Conservation (phyloP, 2,329 filamentous ascomycete genomes). For the Daldinia eschscholtzii region DNA sequence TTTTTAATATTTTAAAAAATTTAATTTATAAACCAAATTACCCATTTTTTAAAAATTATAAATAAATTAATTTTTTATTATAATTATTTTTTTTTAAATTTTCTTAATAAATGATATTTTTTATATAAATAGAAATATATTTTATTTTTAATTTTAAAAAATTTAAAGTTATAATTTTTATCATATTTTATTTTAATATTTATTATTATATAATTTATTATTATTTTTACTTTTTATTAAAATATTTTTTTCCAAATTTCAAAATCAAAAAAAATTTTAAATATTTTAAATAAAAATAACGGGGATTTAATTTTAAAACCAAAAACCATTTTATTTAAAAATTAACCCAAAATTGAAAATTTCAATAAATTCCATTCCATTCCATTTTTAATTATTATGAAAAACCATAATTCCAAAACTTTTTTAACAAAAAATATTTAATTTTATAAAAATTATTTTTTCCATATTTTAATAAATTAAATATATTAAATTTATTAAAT, state of each 20-base stretch:
- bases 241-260: no score
- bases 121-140: neutral
- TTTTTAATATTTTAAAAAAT: no score
- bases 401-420: neutral
- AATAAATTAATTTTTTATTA: neutral
- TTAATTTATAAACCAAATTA: no score
- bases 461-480: neutral
- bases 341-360: no score
- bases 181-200: no score
- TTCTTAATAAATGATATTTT: neutral
- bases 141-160: neutral
- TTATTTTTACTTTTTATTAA: no score
- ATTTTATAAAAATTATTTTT: neutral
- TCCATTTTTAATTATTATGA: neutral
- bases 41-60: neutral
- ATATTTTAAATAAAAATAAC: no score
- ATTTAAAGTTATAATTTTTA: neutral
- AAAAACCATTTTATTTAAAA: no score
- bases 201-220: no score
- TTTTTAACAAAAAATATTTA: neutral
- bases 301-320: no score
- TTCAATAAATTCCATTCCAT: neutral
- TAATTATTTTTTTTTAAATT: neutral
- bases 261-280: no score
- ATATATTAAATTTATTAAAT: no score